Evolutionary conservation across 148 eudicot species (phyloP), one percentile per base, ranked within the genome.

Genomic region (Nepenthes mirabilis): DNA sequence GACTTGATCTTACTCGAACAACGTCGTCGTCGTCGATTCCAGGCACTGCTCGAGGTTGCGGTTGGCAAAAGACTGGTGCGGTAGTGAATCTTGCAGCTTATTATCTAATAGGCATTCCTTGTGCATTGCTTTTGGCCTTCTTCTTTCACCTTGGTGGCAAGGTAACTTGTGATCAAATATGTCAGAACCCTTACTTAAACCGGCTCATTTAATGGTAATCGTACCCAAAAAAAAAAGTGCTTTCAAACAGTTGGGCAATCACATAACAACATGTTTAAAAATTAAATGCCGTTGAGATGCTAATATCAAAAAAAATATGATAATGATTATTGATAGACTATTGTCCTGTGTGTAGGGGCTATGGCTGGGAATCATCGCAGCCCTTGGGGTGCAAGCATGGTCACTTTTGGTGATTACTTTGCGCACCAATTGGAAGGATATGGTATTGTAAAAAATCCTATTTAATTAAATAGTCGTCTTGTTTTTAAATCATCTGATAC

Each of bases 1-100:
- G 14, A 1, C 49, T 14, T 14, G 50, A 33, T 6, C 47, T 45
- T 43, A 14, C 50, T 33, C 43, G 5, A 32, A 13, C 49, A 2
- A 34, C 36, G 40, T 45, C 37, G 32, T 47, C 51, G 2, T 2
- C 12, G 9, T 32, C 33, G 33, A 1, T 34, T 70, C 2, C 50
- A 89, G 93, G 96, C 3, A 45, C 75, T 59, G 82, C 83, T 47
- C 79, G 93, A 83, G 94, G 97, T 56, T 79, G 85, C 58, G 93
- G 97, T 33, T 59, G 81, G 79, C 97, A 89, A 74, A 79, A 83
- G 61, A 71, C 80, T 10, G 97, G 93, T n/a, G 93, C 97, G 43
- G 78, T 50, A 37, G 71, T 89, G 65, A 86, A 89, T 60, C 77
- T 89, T 4, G 97, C 82, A 56, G 82, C 97, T 36, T 83, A 86